Evolutionary conservation across 2,329 filamentous ascomycete genomes (phyloP), one percentile per base, ranked within the genome.

Genomic region (Cercospora citrullina): DNA sequence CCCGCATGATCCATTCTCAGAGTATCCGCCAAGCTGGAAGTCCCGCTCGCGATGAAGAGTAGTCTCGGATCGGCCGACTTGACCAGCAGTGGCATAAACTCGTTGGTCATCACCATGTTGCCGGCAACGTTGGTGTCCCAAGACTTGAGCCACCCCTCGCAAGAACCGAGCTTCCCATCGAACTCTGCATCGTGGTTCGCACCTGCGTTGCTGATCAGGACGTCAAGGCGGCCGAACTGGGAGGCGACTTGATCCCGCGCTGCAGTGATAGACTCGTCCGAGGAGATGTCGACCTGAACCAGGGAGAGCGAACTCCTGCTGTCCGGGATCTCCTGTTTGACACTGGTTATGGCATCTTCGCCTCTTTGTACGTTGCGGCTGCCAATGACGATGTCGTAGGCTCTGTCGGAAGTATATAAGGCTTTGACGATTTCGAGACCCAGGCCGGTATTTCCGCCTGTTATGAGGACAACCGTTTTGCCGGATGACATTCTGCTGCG

Each of bases 341-440:
- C 69, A 1, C 77, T 70, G 1, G 76, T 65, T 36, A 85, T 80
- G 3, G 86, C 87, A 1, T 74, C 74, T 1, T 86, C 75, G 21
- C 81, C 87, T 63, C 87, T 89, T 2, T 80, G 77, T 0, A 84
- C 26, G 1, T 79, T 82, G 1, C 88, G 84, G 45, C 82, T 82
- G 33, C 87, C 87, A 4, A 90, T 73, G 26, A 89, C 74, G 65
- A 90, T 81, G 8, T 83, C 80, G 75, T 89, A 89, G 1, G 82
- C n/a, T 8, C 77, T 78, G 3, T 75, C 31, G 0, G 87, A 86
- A 10, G 78, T 70, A 55, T 82, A 79, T 0, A 90, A 78, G 1
- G 86, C 83, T 69, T 85, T 87, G 60, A 89, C 83, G 7, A 81
- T 82, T 71, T 90, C 84, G 42, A 83, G 84, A 2, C 89, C 88